Evolutionary conservation across 805 yeast species (phyloP).

Genomic region (Wickerhamomyces canadensis): DNA sequence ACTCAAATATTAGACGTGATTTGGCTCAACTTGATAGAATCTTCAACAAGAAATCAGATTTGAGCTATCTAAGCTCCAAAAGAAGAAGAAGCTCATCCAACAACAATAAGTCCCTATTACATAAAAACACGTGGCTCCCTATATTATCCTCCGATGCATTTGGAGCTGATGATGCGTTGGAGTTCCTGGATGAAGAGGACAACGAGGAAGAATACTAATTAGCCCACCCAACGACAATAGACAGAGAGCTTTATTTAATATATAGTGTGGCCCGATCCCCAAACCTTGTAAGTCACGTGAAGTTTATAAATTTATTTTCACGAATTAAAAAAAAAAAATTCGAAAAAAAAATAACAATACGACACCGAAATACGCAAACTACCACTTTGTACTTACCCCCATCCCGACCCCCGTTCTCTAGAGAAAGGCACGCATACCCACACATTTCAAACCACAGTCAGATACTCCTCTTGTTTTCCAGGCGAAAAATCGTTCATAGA

Average conservation of each 20-base stretch:
- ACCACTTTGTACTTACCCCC: no score
- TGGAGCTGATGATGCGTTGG: background rate
- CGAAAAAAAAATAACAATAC: conserved; percentile 2
- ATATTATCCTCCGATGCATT: background rate
- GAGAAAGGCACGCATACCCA: no score
- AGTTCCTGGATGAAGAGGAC: background rate
- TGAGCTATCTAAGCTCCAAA: background rate
- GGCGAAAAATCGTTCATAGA: no score
- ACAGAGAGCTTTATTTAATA: background rate
- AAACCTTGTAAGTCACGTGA: background rate
- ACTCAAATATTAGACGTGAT: conserved; percentile 9
- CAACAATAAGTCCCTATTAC: no score
- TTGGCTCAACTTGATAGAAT: conserved; percentile 9
- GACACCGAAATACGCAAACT: background rate
- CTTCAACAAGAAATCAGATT: conserved; percentile 6
- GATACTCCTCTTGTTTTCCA: no score
- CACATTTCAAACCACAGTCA: no score
- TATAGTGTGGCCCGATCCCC: no score
- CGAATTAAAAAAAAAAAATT: conserved; percentile 1
- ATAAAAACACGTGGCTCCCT: no score
- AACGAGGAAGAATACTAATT: no score
- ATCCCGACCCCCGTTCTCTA: no score
- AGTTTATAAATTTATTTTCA: background rate
- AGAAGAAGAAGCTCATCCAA: background rate
- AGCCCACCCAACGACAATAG: background rate